Evolutionary conservation across 495 filamentous ascomycete genomes (phyloP), one percentile per base, ranked within the genome.

Genomic region (Entonaema liquescens): DNA sequence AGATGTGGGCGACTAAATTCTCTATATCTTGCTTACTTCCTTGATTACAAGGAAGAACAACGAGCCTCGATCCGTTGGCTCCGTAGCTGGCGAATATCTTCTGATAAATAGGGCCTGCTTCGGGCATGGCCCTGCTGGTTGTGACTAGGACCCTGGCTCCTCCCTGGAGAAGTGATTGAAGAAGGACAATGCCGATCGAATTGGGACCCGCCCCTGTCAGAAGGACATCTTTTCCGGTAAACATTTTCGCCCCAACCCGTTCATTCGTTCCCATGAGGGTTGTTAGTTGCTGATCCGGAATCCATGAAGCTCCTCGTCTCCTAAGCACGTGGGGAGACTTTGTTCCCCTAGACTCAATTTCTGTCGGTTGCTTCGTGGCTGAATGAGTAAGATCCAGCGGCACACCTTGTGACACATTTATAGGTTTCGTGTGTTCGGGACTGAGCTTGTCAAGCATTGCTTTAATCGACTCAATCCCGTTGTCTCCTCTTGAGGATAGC

Each of bases 31-130:
- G 93, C 79, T 93, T 92, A 81, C 91, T 94, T 56, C 91, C 93
- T 80, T 96, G 93, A 74, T 97, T 97, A 83, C 95, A 97, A n/a
- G 93, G 93, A 28, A 95, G 92, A 31, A 97, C 92, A 57, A 96
- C 90, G 25, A 97, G 84, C 79, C 93, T 90, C 50, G 93, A 95
- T 49, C 93, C 93, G 64, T 89, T 89, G 29, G 89, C 89, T 67
- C 93, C 93, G 76, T 88, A 92, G 52, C 90, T 88, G 57, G 92
- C 85, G 77, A 95, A 97, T 89, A 97, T 93, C 38, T 89, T 85
- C 80, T 95, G 93, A 76, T 95, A 97, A 81, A 95, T 94, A 77
- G 95, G 93, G 23, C 93, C 95, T 33, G 95, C 93, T 76, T 94
- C 90, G 8, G 90, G 90, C 12, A 93, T 94, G 83, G 91, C 93